Conservation (phyloP, 2,329 filamentous ascomycete species). For the Zarea fungicola region DNA sequence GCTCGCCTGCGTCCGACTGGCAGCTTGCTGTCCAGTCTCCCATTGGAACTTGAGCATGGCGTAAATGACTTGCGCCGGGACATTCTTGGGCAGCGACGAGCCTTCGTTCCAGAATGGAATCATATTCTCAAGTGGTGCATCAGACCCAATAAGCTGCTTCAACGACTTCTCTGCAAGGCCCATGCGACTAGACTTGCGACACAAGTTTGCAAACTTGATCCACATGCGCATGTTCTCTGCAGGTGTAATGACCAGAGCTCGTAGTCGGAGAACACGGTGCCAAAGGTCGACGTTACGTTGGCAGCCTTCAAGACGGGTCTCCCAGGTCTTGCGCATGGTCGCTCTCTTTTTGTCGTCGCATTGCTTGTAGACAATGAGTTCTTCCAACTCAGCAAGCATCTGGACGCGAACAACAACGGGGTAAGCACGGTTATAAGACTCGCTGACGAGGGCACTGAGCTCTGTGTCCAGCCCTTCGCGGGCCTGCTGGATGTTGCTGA, state of each 20-base stretch:
- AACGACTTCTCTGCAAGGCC: slow-evolving; percentile 93
- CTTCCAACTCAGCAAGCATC: slow-evolving; percentile 97
- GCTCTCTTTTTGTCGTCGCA: slow-evolving; percentile 83
- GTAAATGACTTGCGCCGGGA: slow-evolving; percentile 78
- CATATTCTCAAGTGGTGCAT: slow-evolving; percentile 55
- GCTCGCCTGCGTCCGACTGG: slow-evolving; percentile 33
- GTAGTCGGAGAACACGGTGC: slow-evolving; percentile 95
- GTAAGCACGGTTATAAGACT: slow-evolving; percentile 97
- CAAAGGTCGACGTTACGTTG: slow-evolving; percentile 97
- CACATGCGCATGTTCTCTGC: slow-evolving; percentile 97
- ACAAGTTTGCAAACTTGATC: slow-evolving; percentile 98
- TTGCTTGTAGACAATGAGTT: slow-evolving; percentile 97
- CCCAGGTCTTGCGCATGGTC: slow-evolving; percentile 92
- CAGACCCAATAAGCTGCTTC: slow-evolving; percentile 77
- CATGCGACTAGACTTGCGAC: slow-evolving; percentile 91
- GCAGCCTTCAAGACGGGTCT: slow-evolving; percentile 87
- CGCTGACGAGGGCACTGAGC: slow-evolving; percentile 90
- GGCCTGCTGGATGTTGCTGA: slow-evolving; percentile 84
- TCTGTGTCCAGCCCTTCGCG: slow-evolving; percentile 93
- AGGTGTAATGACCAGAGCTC: slow-evolving; percentile 85
- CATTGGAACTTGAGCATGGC: slow-evolving; percentile 97
- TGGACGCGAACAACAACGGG: slow-evolving; percentile 97
- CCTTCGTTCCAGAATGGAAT: slow-evolving; percentile 54
- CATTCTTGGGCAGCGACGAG: slow-evolving; percentile 35
- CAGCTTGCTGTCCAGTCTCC: slow-evolving; percentile 68